Percentiles rank a stretch among this genome's conserved stretches.
Evolutionary conservation across 2,329 filamentous ascomycete genomes (phyloP).

Genomic region (Septoria linicola): DNA sequence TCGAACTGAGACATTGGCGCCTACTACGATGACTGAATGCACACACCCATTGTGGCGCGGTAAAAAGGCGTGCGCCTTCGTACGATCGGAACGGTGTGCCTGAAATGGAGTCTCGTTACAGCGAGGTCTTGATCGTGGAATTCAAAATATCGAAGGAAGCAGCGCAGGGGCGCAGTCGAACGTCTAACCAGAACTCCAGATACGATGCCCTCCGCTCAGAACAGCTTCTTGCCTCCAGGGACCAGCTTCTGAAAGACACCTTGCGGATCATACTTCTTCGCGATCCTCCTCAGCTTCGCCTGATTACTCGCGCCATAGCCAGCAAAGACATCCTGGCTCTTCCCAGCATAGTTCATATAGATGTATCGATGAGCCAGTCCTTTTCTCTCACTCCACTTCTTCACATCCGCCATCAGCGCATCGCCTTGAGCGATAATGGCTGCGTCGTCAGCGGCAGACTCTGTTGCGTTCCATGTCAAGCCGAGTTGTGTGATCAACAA

Average conservation of each 20-base stretch:
- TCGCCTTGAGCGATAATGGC: slow-evolving; percentile 3
- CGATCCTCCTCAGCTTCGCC: slow-evolving; percentile 4
- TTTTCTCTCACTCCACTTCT: slow-evolving; percentile 5
- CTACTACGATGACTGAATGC: too few species aligned
- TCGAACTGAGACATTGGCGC: too few species aligned
- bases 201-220: too few species aligned
- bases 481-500: slow-evolving; percentile 12
- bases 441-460: neutral
- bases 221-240: slow-evolving; percentile 13
- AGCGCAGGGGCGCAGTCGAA: too few species aligned
- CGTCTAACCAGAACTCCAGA: too few species aligned
- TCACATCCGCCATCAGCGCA: neutral
- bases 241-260: slow-evolving; percentile 12
- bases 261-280: slow-evolving; percentile 16
- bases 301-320: slow-evolving; percentile 12
- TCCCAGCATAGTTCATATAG: slow-evolving; percentile 18
- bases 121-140: too few species aligned
- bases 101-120: too few species aligned
- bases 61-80: too few species aligned
- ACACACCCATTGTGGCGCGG: too few species aligned
- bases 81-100: too few species aligned
- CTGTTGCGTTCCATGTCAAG: slow-evolving; percentile 11
- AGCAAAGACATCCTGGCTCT: slow-evolving; percentile 10
- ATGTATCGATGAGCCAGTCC: slow-evolving; percentile 2
- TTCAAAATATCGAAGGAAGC: too few species aligned